Base-by-base conservation (phyloP, 83 land plant genomes). In the Picea mariana region DNA sequence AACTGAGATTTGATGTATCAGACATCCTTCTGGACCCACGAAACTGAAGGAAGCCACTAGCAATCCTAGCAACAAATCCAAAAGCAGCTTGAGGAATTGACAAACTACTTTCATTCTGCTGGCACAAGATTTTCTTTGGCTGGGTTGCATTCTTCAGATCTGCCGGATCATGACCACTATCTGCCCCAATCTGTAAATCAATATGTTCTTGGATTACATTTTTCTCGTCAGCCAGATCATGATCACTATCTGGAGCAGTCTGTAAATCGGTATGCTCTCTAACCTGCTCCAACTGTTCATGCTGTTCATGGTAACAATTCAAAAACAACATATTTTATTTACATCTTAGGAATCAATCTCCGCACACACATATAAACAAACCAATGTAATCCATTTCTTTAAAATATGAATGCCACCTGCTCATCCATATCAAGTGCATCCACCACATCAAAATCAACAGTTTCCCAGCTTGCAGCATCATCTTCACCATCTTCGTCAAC, bases 381-480 rank as follows among this genome's bases (percentile, higher is more conserved):
- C 40, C 82, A 81, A 24, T 75, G 76, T 47, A 72, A 80, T 21
- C 65, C 62, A 12, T 12, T 55, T 55, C 59, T 11, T 55, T 55
- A n/a, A 82, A 84, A 9, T 80, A 2, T 49, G 67, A 83, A 66
- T 4, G 77, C 17, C 38, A 91, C 93, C 91, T 87, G 79, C 60
- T 81, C 81, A 44, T 77, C 55, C 81, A 75, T 85, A 68, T 83
- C 84, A 78, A 86, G 58, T 77, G 73, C 64, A 72, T 84, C 85
- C 80, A 79, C 64, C 12, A 85, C 91, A 86, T 85, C 81, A 64
- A 82, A 85, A 69, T 88, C 89, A 85, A 93, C 89, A n/a, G 95
- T 91, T 84, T 93, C 95, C 95, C 95, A 93, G 83, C 95, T 93
- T 78, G 90, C 95, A 67, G 84, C 92, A 80, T 83, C 92, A 55